phyloP scores from a whole-genome alignment of 2,329 filamentous ascomycete species.

The Aspergillus oerlinghausenensis region DNA sequence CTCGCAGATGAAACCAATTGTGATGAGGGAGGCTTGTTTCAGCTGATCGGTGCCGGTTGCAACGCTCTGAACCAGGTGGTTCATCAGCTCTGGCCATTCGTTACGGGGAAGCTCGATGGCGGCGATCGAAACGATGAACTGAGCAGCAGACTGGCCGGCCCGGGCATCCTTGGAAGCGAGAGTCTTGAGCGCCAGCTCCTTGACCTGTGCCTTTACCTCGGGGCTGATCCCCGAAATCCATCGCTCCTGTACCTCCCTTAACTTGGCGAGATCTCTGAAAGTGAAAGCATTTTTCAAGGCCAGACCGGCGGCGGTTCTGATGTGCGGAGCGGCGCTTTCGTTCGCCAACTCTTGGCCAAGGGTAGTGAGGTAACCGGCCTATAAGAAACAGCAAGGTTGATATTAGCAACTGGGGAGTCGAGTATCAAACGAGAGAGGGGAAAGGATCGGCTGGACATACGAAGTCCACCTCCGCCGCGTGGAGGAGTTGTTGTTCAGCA shows the following conservation, averaged over 20 bases:
- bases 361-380: constrained; percentile 89
- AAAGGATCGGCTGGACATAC: constrained; percentile 55
- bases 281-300: constrained; percentile 98
- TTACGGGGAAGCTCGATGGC: constrained; percentile 88
- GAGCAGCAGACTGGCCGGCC: constrained; percentile 83
- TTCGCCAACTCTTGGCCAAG: constrained; percentile 93
- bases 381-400: constrained; percentile 22
- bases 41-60: constrained; percentile 79
- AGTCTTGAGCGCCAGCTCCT: constrained; percentile 84
- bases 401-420: constrained; percentile 15
- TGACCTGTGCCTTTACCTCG: constrained; percentile 80
- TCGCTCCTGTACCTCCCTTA: constrained; percentile 87
- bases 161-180: constrained; percentile 72
- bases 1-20: constrained; percentile 99
- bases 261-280: constrained; percentile 79
- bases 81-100: constrained; percentile 92
- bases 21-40: constrained; percentile 89
- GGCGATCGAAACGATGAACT: constrained; percentile 93
- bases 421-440: constrained; percentile 13
- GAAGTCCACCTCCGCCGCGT: constrained; percentile 92
- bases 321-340: constrained; percentile 74
- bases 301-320: constrained; percentile 90
- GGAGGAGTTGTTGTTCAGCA: constrained; percentile 89
- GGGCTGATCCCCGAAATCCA: constrained; percentile 81
- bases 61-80: constrained; percentile 83